A percentile compares a stretch with the other conserved stretches of the same genome.
Conservation (phyloP, 1,284 basidiomycete genomes). For the Boletus sp. region DNA sequence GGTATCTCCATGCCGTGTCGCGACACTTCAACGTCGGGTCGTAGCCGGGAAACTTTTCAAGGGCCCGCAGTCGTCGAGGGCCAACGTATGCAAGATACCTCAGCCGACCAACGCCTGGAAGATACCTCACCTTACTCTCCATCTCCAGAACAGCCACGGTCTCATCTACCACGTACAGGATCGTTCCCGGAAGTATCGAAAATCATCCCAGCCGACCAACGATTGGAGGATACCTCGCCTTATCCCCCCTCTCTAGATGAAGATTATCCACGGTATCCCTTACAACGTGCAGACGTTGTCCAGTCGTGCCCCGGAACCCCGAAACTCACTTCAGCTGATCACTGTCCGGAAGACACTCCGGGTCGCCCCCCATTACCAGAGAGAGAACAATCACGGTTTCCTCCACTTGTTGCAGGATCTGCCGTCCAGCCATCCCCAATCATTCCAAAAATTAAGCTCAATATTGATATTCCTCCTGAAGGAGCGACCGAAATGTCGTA, state of each 20-base stretch:
- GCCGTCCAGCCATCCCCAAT: not conserved
- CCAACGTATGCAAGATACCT: not conserved
- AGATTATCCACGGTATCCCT: not conserved
- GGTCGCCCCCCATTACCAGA: too few relatives aligned
- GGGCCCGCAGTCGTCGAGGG: not conserved
- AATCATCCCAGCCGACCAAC: not conserved
- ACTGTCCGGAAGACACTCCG: too few relatives aligned
- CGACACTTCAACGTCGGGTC: too few relatives aligned
- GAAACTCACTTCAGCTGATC: too few relatives aligned
- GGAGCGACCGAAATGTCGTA: not conserved
- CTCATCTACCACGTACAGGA: not conserved
- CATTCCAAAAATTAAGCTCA: not conserved
- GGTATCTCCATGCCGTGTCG: too few relatives aligned
- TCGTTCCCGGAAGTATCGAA: too few relatives aligned
- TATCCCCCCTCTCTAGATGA: not conserved
- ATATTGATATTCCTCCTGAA: not conserved
- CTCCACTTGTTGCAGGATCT: not conserved
- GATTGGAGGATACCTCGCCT: not conserved
- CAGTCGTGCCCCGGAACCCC: not conserved
- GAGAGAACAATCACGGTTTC: too few relatives aligned
- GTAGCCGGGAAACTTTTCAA: not conserved
- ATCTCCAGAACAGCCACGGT: not conserved
- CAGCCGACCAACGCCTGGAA: not conserved
- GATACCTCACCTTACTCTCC: not conserved
- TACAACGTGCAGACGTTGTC: not conserved